A percentile compares a stretch with the other conserved stretches of the same genome.
These are phyloP conservation scores for Syzygium aromaticum DNA, from an alignment of 345 rosid genomes.

Conservation along the genomic window DNA sequence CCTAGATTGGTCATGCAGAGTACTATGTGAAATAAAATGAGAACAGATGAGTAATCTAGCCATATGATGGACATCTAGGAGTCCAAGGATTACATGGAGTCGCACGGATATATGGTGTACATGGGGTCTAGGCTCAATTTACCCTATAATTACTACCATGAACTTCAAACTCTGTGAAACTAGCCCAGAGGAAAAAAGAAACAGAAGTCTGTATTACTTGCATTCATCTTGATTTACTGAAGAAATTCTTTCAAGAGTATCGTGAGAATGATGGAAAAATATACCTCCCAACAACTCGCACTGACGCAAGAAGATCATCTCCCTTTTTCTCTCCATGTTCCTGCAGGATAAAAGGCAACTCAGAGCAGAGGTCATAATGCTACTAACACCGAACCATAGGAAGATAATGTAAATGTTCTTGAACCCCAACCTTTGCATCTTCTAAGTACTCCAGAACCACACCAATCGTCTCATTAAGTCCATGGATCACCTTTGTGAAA, in stretches of 20 bases:
- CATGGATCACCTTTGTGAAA: conserved; percentile 49
- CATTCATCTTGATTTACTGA: not conserved
- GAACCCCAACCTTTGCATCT: conserved; percentile 68
- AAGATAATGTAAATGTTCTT: not conserved
- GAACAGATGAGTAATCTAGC: not conserved
- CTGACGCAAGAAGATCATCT: conserved; percentile 90
- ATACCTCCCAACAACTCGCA: conserved; percentile 80
- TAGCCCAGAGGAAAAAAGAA: not conserved
- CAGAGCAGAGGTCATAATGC: not conserved
- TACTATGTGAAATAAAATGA: not conserved
- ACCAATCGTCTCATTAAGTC: conserved; percentile 54
- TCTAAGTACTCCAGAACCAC: conserved; percentile 67
- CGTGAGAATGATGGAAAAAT: not conserved
- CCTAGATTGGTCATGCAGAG: not conserved
- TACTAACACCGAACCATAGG: not conserved
- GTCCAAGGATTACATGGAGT: not conserved
- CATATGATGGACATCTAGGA: not conserved
- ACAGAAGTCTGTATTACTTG: not conserved
- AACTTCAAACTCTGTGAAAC: not conserved
- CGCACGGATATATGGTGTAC: not conserved
- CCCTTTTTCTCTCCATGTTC: conserved; percentile 74
- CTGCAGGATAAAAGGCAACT: conserved; percentile 19
- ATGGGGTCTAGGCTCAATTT: not conserved
- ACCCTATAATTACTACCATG: not conserved
- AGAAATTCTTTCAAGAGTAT: not conserved